Base-by-base conservation (phyloP, 1,139 yeast species). In the Geotrichum aggregatum region DNA sequence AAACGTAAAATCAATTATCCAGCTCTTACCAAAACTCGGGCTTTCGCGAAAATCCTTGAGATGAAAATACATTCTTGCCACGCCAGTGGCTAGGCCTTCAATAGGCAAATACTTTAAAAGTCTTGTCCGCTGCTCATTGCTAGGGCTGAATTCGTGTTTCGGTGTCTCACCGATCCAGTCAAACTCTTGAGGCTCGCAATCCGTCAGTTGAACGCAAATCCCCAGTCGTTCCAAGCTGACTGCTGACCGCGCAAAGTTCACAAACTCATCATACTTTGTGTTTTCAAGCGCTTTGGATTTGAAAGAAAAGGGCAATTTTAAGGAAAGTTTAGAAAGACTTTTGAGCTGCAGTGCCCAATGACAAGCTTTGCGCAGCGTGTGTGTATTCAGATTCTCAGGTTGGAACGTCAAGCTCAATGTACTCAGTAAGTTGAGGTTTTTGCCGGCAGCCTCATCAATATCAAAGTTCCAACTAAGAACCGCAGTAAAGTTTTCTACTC, bases 21-120 rank as follows among this genome's bases (percentile, higher is more conserved):
- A 44, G 22, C 48, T 44, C 10, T 26, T 13, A 14, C 42, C 42
- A 24, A 21, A 44, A 36, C 48, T 24, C 11, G n/a, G 28, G 24
- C 39, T 31, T 10, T 35, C 21, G 13, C 48, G 30, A 14, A 10
- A 24, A 4, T 13, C 22, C 34, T 35, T 21, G 7, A 36, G 14
- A 3, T 34, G 3, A 19, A 44, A 44, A 26, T 34, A 36, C 18
- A 13, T 18, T 11, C 42, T 16, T 18, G 35, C 48, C 42, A 8
- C 24, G 14, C 38, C 14, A 10, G 14, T 33, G 16, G 7, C 45
- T 4, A 42, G n/a, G 7, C 26, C 36, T 22, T 42, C 21, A n/a
- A 31, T 31, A 3, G 34, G 45, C n/a, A 42, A 8, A 18, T 42
- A 42, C 6, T 13, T 28, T 36, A 19, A 16, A 11, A 30, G 16